Evolutionary conservation across 441 rosid genomes (phyloP).

Genomic region (Viola pubescens): DNA sequence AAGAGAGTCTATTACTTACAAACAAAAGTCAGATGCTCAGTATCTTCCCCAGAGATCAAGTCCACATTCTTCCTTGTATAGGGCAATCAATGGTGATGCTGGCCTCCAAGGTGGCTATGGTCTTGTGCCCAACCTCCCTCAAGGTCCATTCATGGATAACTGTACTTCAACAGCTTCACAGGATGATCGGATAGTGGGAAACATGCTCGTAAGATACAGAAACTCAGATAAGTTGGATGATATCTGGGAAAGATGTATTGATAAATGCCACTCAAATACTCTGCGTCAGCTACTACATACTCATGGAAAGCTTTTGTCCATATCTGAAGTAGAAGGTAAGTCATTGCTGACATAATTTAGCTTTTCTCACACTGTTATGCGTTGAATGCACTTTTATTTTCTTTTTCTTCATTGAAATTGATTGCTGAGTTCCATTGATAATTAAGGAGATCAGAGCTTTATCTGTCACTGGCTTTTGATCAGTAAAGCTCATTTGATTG

Average conservation of each 20-base stretch:
- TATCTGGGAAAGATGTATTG: conserved; percentile 80
- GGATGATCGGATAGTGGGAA: conserved; percentile 36
- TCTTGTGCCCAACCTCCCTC: conserved; percentile 36
- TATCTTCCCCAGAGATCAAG: conserved; percentile 35
- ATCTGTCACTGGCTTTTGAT: too few species aligned
- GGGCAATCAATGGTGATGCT: conserved; percentile 36
- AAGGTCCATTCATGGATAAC: conserved; percentile 29
- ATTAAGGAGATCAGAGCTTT: too few species aligned
- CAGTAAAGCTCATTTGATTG: too few species aligned
- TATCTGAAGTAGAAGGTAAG: conserved; percentile 78
- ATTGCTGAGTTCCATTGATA: too few species aligned
- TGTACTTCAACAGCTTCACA: conserved; percentile 32
- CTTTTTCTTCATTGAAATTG: too few species aligned
- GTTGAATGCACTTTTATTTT: too few species aligned
- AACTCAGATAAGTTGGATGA: conserved; percentile 55
- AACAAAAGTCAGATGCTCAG: conserved; percentile 49
- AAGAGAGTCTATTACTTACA: conserved; percentile 49
- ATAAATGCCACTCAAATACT: conserved; percentile 86
- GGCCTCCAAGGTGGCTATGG: conserved; percentile 34
- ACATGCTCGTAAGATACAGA: conserved; percentile 36
- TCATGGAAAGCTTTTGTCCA: conserved; percentile 77
- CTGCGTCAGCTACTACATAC: conserved; percentile 67
- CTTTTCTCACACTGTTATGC: neutral
- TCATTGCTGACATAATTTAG: neutral
- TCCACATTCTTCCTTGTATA: conserved; percentile 50